Conservation (phyloP, 306 rosid genomes). For the Quercus engelmannii region DNA sequence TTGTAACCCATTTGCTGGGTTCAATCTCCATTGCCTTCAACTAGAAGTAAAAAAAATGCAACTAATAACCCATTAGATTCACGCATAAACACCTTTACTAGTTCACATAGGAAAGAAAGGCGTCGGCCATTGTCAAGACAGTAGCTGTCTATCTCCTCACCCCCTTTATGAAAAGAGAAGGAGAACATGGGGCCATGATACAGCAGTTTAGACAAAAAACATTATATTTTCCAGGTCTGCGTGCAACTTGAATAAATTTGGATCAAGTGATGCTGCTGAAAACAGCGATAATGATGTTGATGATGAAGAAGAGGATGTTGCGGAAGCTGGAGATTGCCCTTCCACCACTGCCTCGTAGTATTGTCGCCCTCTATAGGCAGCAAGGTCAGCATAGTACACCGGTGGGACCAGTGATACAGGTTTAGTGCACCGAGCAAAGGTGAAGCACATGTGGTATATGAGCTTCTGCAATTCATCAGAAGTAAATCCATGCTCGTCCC, state of each 20-base stretch:
- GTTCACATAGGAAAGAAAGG: slow-evolving; percentile 12
- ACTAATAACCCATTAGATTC: slow-evolving; percentile 42
- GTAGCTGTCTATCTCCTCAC: neutral
- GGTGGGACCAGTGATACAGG: slow-evolving; percentile 81
- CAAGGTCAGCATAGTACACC: slow-evolving; percentile 84
- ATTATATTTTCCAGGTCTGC: slow-evolving; percentile 47
- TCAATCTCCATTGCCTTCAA: too few relatives aligned
- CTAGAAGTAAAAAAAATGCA: too few relatives aligned
- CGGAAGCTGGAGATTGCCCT: slow-evolving; percentile 30
- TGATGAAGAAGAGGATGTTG: slow-evolving; percentile 29
- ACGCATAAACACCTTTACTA: slow-evolving; percentile 40
- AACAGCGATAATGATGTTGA: slow-evolving; percentile 4
- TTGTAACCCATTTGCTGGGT: slow-evolving; percentile 14
- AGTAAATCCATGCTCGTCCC: slow-evolving; percentile 72
- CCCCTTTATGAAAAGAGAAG: neutral
- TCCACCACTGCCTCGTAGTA: slow-evolving; percentile 50
- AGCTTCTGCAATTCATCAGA: slow-evolving; percentile 72
- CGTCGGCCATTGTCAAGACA: neutral
- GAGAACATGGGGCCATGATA: neutral
- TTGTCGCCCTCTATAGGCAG: slow-evolving; percentile 67
- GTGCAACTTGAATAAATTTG: slow-evolving; percentile 47
- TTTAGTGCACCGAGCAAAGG: slow-evolving; percentile 80
- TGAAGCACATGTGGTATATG: slow-evolving; percentile 67
- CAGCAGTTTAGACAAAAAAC: slow-evolving; percentile 46
- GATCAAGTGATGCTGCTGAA: slow-evolving; percentile 32